phyloP scores from a whole-genome alignment of 352 stramenopile genomes.

The Phytophthora pistaciae region DNA sequence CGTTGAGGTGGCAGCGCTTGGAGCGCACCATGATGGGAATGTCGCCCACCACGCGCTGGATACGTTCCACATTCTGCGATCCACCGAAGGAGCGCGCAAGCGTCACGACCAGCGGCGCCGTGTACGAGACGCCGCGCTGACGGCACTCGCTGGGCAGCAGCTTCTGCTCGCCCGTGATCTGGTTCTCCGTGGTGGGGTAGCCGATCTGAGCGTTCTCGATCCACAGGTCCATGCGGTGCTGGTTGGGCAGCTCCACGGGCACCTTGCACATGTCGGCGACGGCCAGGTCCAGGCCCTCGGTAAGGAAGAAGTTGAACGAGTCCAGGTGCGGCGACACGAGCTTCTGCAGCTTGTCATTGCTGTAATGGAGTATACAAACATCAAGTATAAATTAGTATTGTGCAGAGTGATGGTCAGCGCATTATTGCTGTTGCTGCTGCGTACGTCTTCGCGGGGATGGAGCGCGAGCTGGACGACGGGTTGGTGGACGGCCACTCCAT shows the following conservation, averaged over 20 bases:
- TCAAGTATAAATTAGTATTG: constrained; percentile 6
- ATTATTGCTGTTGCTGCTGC: constrained; percentile 8
- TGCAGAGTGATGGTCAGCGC: constrained; percentile 28
- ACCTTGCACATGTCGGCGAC: constrained; percentile 93
- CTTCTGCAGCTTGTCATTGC: constrained; percentile 86
- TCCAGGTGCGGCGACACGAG: constrained; percentile 98
- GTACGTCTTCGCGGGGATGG: constrained; percentile 74
- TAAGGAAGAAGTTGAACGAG: constrained; percentile 98
- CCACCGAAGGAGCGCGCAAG: constrained; percentile 85
- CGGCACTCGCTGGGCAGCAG: constrained; percentile 96
- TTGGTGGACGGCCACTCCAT: constrained; percentile 86
- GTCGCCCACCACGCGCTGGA: constrained; percentile 92
- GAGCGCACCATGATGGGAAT: constrained; percentile 99
- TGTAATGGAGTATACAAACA: constrained; percentile 35
- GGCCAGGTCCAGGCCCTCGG: constrained; percentile 93
- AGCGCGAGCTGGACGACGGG: constrained; percentile 80
- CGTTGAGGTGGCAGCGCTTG: constrained; percentile 95
- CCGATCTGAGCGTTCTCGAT: constrained; percentile 97
- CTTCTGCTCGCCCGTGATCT: constrained; percentile 87
- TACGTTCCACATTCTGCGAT: constrained; percentile 85
- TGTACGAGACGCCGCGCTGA: constrained; percentile 97
- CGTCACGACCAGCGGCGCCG: constrained; percentile 94
- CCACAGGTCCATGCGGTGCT: constrained; percentile 85
- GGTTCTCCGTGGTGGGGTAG: constrained; percentile 86
- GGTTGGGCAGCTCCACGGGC: constrained; percentile 92